Percentiles rank a stretch among this genome's conserved stretches.
Evolutionary conservation across 2,329 filamentous ascomycete genomes (phyloP).

Genomic region (Elsinoe necatrix): DNA sequence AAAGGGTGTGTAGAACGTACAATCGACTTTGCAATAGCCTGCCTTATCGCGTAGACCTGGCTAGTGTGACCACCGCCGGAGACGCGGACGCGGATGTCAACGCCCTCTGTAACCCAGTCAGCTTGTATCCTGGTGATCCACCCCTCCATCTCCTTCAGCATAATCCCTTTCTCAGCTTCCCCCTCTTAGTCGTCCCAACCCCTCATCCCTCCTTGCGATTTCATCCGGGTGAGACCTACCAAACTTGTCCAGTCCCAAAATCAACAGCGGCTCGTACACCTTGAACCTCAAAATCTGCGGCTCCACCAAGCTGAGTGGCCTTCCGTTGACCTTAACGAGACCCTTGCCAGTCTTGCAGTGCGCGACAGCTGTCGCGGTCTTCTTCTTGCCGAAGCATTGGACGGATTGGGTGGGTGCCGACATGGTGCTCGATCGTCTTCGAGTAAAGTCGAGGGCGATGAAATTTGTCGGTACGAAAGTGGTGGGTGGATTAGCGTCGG

Average conservation of each 20-base stretch:
- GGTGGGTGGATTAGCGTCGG: not conserved
- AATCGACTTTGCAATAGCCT: slow-evolving; percentile 96
- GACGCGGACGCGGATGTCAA: slow-evolving; percentile 97
- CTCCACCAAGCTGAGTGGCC: slow-evolving; percentile 86
- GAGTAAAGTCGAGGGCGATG: not conserved
- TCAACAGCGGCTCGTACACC: slow-evolving; percentile 98
- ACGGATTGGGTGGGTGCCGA: slow-evolving; percentile 56
- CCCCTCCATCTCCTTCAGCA: not conserved
- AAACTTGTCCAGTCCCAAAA: slow-evolving; percentile 97
- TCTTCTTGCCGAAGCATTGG: slow-evolving; percentile 96
- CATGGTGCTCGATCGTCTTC: slow-evolving; percentile 39
- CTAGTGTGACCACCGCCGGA: slow-evolving; percentile 95
- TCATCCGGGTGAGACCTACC: slow-evolving; percentile 35
- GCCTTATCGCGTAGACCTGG: slow-evolving; percentile 96
- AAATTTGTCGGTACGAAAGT: not conserved
- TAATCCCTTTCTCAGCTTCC: not conserved
- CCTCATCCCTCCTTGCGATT: not conserved
- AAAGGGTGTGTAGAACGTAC: slow-evolving; percentile 32
- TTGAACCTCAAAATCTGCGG: slow-evolving; percentile 98
- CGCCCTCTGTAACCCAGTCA: slow-evolving; percentile 48
- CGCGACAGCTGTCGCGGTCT: slow-evolving; percentile 64
- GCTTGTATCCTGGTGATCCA: slow-evolving; percentile 16
- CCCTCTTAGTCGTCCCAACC: not conserved
- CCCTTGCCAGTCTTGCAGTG: slow-evolving; percentile 89
- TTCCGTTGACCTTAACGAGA: slow-evolving; percentile 98